These are phyloP conservation scores for Russula compacta DNA, from an alignment of 768 basidiomycete species.

Conservation along the genomic window DNA sequence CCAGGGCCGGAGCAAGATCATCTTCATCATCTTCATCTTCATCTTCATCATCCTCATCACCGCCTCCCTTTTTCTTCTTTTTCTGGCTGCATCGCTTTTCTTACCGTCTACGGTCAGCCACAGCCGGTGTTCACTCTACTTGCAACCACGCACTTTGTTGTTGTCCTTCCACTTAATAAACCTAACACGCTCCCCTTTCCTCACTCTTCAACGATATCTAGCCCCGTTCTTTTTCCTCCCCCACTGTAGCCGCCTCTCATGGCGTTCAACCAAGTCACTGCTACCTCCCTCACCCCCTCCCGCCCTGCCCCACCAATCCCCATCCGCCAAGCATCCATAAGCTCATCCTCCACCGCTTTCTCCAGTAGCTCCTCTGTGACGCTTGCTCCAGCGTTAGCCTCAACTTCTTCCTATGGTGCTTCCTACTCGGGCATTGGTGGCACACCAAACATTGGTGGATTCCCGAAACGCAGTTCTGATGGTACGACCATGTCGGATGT, in stretches of 20 bases:
- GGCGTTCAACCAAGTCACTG: conserved; percentile 42
- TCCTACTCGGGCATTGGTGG: conserved; percentile 79
- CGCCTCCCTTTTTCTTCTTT: neutral
- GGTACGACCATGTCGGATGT: conserved; percentile 33
- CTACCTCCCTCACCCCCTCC: conserved; percentile 62
- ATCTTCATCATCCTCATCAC: neutral
- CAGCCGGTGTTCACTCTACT: neutral
- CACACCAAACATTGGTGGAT: conserved; percentile 77
- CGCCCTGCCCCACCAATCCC: conserved; percentile 73
- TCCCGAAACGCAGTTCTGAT: conserved; percentile 50
- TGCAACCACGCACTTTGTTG: neutral
- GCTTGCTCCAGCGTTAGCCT: conserved; percentile 36
- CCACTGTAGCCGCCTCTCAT: conserved; percentile 23
- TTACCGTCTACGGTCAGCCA: neutral
- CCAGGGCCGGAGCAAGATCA: neutral
- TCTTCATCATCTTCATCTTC: neutral
- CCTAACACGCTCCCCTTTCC: neutral
- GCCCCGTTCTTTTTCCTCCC: neutral
- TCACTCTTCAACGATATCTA: neutral
- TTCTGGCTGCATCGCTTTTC: neutral
- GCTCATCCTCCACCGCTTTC: conserved; percentile 38
- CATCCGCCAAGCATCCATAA: conserved; percentile 38
- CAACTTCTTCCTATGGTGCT: conserved; percentile 50
- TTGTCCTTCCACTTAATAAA: neutral
- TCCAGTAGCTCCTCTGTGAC: conserved; percentile 56